Evolutionary conservation across 2,329 filamentous ascomycete genomes (phyloP).

Genomic region (Chrysosporium queenslandicum): DNA sequence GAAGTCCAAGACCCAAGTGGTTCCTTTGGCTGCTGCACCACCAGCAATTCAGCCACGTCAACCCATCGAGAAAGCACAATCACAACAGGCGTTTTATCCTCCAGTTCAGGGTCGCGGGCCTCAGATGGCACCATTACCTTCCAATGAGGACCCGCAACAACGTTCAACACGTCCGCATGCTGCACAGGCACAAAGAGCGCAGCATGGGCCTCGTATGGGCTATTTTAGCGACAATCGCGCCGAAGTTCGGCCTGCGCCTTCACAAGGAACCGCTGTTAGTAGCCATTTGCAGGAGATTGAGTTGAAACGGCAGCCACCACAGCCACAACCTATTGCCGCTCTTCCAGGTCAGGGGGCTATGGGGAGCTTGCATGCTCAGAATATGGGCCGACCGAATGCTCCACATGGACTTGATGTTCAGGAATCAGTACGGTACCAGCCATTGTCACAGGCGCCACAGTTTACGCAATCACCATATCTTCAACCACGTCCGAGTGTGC

Average conservation of each 20-base stretch:
- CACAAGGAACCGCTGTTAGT: conserved; percentile 6
- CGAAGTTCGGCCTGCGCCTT: conserved; percentile 21
- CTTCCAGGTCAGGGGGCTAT: background rate
- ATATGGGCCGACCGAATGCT: background rate
- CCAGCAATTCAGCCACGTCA: conserved; percentile 25
- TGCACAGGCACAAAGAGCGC: conserved; percentile 25
- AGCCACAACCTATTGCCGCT: background rate
- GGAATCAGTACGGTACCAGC: conserved; percentile 10
- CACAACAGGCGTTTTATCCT: conserved; percentile 28
- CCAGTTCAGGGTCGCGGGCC: conserved; percentile 32
- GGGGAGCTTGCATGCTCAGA: conserved; percentile 6
- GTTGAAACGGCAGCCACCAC: conserved; percentile 10
- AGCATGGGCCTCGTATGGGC: conserved; percentile 35
- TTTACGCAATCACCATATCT: conserved; percentile 28
- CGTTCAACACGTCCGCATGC: conserved; percentile 27
- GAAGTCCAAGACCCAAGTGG: conserved; percentile 25
- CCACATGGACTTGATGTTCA: conserved; percentile 10
- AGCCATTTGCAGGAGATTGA: conserved; percentile 11
- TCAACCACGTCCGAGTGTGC: conserved; percentile 15
- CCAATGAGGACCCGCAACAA: conserved; percentile 28
- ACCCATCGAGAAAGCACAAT: conserved; percentile 30
- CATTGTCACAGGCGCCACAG: conserved; percentile 12
- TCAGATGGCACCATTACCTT: conserved; percentile 22
- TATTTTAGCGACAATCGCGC: conserved; percentile 37
- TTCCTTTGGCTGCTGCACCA: conserved; percentile 24